phyloP scores from a whole-genome alignment of 2,329 filamentous ascomycete genomes.

The Aaosphaeria pasadenensis region DNA sequence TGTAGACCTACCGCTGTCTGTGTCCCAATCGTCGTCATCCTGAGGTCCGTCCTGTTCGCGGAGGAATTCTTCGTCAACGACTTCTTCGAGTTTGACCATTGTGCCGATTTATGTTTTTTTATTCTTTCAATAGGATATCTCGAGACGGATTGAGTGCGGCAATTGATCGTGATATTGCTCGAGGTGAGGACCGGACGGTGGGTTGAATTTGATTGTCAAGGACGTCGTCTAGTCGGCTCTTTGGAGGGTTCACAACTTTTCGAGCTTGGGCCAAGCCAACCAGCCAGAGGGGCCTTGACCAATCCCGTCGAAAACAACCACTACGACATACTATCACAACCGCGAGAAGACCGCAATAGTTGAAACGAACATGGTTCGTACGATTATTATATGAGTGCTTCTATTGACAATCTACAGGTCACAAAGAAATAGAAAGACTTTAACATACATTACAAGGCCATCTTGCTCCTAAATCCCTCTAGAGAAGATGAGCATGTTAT shows the following conservation, averaged over 20 bases:
- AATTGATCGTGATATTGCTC: too few relatives aligned
- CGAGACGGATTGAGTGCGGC: too few relatives aligned
- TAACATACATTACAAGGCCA: too few relatives aligned
- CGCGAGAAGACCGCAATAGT: too few relatives aligned
- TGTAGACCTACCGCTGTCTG: conserved; percentile 73
- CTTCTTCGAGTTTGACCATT: conserved; percentile 97
- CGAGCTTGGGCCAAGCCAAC: background rate
- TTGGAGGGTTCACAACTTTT: background rate
- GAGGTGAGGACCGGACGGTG: background rate
- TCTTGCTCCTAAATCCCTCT: too few relatives aligned
- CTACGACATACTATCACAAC: too few relatives aligned
- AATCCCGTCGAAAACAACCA: background rate
- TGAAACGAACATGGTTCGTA: too few relatives aligned
- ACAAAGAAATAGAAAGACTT: too few relatives aligned
- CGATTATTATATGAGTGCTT: too few relatives aligned
- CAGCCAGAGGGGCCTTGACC: background rate
- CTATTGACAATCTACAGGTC: too few relatives aligned
- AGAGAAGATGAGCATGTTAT: too few relatives aligned
- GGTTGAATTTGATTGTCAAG: background rate
- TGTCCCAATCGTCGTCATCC: conserved; percentile 84
- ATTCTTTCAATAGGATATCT: too few relatives aligned
- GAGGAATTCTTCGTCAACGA: conserved; percentile 93
- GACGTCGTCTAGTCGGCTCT: background rate
- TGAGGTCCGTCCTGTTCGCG: conserved; percentile 64
- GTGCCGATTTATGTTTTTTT: conserved; percentile 32